A percentile compares a stretch with the other conserved stretches of the same genome.
These are phyloP conservation scores for Acer campestre DNA, from an alignment of 345 rosid genomes.

Conservation along the genomic window DNA sequence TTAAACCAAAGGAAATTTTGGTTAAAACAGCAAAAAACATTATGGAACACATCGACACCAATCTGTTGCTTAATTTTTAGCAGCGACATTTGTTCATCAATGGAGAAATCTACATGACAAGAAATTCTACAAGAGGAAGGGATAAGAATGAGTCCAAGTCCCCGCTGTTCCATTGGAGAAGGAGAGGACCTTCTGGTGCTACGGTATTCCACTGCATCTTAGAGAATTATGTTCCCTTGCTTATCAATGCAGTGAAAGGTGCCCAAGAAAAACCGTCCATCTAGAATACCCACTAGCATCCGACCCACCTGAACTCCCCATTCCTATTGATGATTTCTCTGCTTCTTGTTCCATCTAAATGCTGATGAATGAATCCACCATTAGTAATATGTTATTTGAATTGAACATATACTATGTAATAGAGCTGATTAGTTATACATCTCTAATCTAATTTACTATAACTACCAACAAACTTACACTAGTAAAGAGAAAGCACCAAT, in stretches of 20 bases:
- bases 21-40: not conserved
- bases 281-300: conserved; percentile 83
- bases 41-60: not conserved
- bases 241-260: conserved; percentile 92
- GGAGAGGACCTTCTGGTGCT: conserved; percentile 73
- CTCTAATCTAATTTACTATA: not conserved
- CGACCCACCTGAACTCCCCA: conserved; percentile 38
- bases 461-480: not conserved
- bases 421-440: not conserved
- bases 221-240: conserved; percentile 90
- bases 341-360: conserved; percentile 30
- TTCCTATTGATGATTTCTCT: conserved; percentile 21
- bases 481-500: no score
- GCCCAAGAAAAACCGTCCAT: conserved; percentile 86
- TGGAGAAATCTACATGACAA: conserved; percentile 70
- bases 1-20: not conserved
- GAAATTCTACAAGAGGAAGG: conserved; percentile 65
- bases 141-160: conserved; percentile 83
- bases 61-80: conserved; percentile 37
- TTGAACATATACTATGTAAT: not conserved
- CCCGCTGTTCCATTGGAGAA: conserved; percentile 81
- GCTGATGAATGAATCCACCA: no score
- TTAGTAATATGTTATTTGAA: no score
- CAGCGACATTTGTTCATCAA: conserved; percentile 54
- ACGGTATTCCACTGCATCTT: conserved; percentile 85